Percentiles rank a stretch among this genome's conserved stretches.
phyloP scores from a whole-genome alignment of 768 basidiomycete genomes.

The Podaxis rugospora region DNA sequence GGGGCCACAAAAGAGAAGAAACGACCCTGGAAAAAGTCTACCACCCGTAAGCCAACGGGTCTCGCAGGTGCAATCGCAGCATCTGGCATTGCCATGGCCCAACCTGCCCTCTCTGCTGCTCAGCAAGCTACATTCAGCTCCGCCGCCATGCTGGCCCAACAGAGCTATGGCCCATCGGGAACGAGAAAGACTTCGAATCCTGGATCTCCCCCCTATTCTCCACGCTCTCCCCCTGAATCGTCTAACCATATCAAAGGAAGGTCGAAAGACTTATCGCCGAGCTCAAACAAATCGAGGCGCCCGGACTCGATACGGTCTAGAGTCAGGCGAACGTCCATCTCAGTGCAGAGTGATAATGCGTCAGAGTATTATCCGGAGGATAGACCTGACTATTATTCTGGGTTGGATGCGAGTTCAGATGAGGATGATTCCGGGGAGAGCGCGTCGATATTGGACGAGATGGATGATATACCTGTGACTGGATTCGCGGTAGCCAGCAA shows the following conservation, averaged over 20 bases:
- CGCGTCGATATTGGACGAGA: constrained; percentile 42
- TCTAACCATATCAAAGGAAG: constrained; percentile 2
- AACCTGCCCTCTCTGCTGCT: constrained; percentile 44
- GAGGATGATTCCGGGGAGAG: constrained; percentile 23
- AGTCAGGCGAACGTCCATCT: constrained; percentile 18
- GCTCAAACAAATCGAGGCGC: constrained; percentile 22
- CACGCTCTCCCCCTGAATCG: constrained; percentile 23
- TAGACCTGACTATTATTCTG: constrained; percentile 33
- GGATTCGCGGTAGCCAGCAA: constrained; percentile 97
- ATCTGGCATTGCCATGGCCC: constrained; percentile 63
- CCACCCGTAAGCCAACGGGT: constrained; percentile 46
- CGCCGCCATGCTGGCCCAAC: neutral
- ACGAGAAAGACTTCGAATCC: constrained; percentile 10
- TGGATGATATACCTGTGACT: constrained; percentile 85
- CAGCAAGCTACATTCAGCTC: constrained; percentile 28
- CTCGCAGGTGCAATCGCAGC: constrained; percentile 68
- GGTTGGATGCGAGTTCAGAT: constrained; percentile 30
- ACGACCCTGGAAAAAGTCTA: constrained; percentile 39
- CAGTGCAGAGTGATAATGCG: constrained; percentile 23
- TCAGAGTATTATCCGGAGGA: constrained; percentile 29
- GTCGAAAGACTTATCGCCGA: constrained; percentile 27
- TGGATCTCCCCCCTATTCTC: constrained; percentile 21
- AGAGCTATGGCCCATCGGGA: neutral
- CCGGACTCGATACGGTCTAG: constrained; percentile 1
- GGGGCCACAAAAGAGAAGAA: constrained; percentile 27